Evolutionary conservation across 1,139 yeast genomes (phyloP).

Genomic region (Lizanozyma gosingica): DNA sequence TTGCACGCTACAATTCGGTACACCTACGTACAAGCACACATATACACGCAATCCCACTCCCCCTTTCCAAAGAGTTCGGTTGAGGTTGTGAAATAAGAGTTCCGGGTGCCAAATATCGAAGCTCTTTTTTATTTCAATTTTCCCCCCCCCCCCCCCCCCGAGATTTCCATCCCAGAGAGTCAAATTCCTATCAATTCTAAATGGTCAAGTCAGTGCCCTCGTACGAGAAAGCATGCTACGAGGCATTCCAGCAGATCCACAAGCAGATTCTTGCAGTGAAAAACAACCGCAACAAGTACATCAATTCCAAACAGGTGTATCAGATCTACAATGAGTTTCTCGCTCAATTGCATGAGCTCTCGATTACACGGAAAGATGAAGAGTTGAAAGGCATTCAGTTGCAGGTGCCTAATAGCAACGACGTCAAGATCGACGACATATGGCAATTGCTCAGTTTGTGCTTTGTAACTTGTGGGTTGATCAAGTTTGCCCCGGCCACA

Average conservation of each 20-base stretch:
- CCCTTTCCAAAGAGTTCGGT: too few relatives aligned
- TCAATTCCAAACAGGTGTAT: constrained; percentile 57
- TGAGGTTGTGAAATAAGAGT: too few relatives aligned
- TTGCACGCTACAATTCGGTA: too few relatives aligned
- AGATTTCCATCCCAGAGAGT: too few relatives aligned
- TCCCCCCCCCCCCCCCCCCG: too few relatives aligned
- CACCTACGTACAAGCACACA: too few relatives aligned
- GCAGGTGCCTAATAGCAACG: constrained; percentile 41
- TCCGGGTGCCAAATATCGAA: too few relatives aligned
- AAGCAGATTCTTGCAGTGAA: constrained; percentile 45
- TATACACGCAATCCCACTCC: too few relatives aligned
- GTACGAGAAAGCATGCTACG: constrained; percentile 44
- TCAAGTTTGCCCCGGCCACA: constrained; percentile 87
- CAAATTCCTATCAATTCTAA: too few relatives aligned
- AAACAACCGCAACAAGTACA: constrained; percentile 53
- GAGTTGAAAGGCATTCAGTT: constrained; percentile 38
- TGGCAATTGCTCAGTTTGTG: constrained; percentile 81
- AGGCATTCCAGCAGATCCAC: constrained; percentile 40
- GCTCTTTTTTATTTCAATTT: too few relatives aligned
- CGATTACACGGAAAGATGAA: constrained; percentile 38
- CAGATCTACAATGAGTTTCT: constrained; percentile 46
- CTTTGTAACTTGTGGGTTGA: constrained; percentile 84
- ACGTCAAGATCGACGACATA: constrained; percentile 74
- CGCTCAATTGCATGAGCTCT: constrained; percentile 40
- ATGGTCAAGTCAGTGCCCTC: constrained; percentile 25